A percentile compares a stretch with the other conserved stretches of the same genome.
Evolutionary conservation across 108 stramenopile genomes (phyloP).

Genomic region (Craspedostauros australis): DNA sequence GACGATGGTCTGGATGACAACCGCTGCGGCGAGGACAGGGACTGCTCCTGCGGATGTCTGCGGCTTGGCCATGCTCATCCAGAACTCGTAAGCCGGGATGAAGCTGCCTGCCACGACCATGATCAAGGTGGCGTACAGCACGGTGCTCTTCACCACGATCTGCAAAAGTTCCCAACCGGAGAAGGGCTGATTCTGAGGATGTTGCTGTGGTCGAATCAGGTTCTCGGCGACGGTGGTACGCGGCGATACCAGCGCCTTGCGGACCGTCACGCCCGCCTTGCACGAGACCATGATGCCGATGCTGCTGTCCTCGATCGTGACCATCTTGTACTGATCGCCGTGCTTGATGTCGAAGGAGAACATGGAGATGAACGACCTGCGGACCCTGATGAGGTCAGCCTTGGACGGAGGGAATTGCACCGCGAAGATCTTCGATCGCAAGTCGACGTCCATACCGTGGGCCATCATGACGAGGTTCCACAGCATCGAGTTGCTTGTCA

Average conservation of each 20-base stretch:
- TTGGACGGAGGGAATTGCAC: background rate
- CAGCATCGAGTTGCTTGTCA: background rate
- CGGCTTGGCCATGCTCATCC: no score
- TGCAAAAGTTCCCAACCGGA: no score
- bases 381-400: slow-evolving; percentile 5
- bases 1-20: no score
- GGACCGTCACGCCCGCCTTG: background rate
- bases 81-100: no score
- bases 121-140: no score
- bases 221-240: background rate
- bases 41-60: no score
- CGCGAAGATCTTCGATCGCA: background rate
- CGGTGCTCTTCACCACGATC: no score
- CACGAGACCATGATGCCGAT: background rate
- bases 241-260: background rate
- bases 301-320: slow-evolving; percentile 6
- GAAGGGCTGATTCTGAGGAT: no score
- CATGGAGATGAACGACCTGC: background rate
- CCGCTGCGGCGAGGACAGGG: no score
- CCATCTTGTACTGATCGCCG: background rate
- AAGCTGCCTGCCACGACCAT: no score
- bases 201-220: background rate
- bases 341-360: background rate
- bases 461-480: slow-evolving; percentile 1
- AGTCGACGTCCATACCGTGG: slow-evolving; percentile 4